A percentile compares a stretch with the other conserved stretches of the same genome.
Conservation (phyloP, 2,329 filamentous ascomycete species). For the Fusarium caatingaense region DNA sequence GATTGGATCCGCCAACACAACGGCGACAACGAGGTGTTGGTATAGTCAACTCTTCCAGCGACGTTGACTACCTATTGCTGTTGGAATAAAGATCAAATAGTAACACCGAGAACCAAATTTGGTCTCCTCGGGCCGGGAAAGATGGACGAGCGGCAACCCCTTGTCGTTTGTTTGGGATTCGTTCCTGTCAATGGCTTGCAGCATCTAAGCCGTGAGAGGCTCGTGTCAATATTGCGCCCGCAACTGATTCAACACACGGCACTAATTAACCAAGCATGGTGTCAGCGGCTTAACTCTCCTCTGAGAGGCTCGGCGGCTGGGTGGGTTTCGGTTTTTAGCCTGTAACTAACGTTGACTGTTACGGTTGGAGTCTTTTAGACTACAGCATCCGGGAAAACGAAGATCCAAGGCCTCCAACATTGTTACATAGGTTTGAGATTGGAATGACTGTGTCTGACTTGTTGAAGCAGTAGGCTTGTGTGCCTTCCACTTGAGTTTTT, state of each 20-base stretch:
- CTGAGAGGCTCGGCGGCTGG: constrained; percentile 10
- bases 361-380: neutral
- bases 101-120: constrained; percentile 22
- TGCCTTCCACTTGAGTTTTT: neutral
- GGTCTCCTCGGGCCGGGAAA: constrained; percentile 25
- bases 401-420: constrained; percentile 29
- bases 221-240: constrained; percentile 45
- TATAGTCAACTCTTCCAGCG: constrained; percentile 1
- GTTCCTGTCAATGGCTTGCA: constrained; percentile 35
- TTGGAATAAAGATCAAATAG: constrained; percentile 15
- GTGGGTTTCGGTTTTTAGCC: constrained; percentile 31
- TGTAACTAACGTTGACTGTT: constrained; percentile 27
- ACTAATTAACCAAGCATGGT: constrained; percentile 42
- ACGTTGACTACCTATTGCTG: neutral
- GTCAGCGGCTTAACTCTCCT: constrained; percentile 40
- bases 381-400: constrained; percentile 28
- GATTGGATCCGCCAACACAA: neutral
- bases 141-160: constrained; percentile 24
- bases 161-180: constrained; percentile 26
- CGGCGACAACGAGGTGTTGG: neutral
- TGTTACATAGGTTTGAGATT: neutral
- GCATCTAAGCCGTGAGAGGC: constrained; percentile 34
- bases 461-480: too few relatives aligned
- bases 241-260: constrained; percentile 45
- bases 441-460: neutral